phyloP scores from a whole-genome alignment of 257 asterid genomes.

The Pogostemon cablin region DNA sequence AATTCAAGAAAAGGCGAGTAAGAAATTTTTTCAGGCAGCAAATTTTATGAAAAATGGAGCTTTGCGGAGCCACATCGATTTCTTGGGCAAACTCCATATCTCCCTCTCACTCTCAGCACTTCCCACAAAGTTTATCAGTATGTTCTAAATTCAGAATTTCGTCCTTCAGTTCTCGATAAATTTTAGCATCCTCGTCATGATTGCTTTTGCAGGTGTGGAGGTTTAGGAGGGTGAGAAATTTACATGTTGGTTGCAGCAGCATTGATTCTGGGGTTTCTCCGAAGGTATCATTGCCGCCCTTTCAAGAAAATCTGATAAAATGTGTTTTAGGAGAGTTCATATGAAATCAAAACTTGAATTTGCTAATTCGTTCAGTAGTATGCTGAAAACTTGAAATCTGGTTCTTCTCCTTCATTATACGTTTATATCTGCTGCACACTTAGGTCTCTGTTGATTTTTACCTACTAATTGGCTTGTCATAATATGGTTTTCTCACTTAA shows the following conservation, averaged over 20 bases:
- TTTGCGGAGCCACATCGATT: conserved; percentile 49
- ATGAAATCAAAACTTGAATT: neutral
- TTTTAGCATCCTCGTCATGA: neutral
- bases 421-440: neutral
- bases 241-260: conserved; percentile 42
- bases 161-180: conserved; percentile 14
- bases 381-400: neutral
- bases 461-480: neutral
- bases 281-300: conserved; percentile 42
- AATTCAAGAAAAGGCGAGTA: neutral
- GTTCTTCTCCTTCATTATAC: too few species aligned
- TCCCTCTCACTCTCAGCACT: conserved; percentile 43
- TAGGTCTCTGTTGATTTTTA: neutral
- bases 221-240: conserved; percentile 39
- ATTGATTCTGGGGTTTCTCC: conserved; percentile 39
- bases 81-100: conserved; percentile 62
- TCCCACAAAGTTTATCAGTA: conserved; percentile 47
- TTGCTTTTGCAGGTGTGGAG: conserved; percentile 43
- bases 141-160: neutral
- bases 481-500: neutral
- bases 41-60: conserved; percentile 50
- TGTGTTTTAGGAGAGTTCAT: neutral
- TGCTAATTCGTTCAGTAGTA: neutral
- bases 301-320: neutral
- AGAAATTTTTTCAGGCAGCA: neutral